Conservation (phyloP, 805 yeast species). For the Starmerella riodocensis region DNA sequence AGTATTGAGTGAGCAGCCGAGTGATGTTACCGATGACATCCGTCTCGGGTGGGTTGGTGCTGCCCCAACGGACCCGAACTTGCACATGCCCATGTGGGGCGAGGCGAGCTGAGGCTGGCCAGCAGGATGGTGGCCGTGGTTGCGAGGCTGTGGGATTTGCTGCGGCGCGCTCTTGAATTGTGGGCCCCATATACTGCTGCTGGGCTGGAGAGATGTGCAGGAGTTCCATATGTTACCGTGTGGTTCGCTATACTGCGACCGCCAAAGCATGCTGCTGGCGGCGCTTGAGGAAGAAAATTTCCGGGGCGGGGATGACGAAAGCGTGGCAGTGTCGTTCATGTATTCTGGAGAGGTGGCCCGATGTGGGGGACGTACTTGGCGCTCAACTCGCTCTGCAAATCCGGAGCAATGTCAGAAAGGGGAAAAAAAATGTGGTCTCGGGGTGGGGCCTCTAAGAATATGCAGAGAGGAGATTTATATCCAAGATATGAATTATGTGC, state of each 20-base stretch:
- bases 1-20: background rate
- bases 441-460: no score
- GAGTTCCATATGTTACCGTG: constrained; percentile 2
- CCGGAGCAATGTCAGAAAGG: background rate
- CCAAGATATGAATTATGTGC: background rate
- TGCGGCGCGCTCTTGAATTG: constrained; percentile 1
- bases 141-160: background rate
- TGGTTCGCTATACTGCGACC: constrained; percentile 1
- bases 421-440: background rate
- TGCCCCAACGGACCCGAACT: background rate
- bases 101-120: background rate
- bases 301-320: constrained; percentile 6
- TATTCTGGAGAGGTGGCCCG: background rate
- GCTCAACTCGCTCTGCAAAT: no score
- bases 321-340: background rate
- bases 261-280: background rate
- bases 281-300: constrained; percentile 1
- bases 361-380: background rate
- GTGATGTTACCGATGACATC: background rate
- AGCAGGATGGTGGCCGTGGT: background rate
- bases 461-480: background rate
- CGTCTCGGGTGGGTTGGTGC: background rate
- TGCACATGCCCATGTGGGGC: background rate
- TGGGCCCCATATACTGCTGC: constrained; percentile 15
- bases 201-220: constrained; percentile 10